A percentile compares a stretch with the other conserved stretches of the same genome.
These are phyloP conservation scores for Zoysia pacifica DNA, from an alignment of 176 grass and related monocot genomes.

Conservation along the genomic window DNA sequence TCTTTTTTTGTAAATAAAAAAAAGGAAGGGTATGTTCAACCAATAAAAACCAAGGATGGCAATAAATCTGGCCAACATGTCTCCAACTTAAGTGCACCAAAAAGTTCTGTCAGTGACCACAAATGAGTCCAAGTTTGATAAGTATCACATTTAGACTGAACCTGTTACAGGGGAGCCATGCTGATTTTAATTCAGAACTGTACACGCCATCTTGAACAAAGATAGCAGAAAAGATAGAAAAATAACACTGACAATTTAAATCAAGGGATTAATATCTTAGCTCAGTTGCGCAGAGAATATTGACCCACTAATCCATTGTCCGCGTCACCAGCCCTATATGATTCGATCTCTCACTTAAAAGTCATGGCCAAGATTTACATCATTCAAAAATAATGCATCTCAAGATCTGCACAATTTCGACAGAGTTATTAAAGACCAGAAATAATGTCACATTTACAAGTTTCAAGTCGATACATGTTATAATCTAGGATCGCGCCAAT, in stretches of 20 bases:
- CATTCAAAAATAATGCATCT: background rate
- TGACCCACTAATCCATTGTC: background rate
- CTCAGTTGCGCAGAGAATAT: background rate
- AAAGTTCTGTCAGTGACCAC: background rate
- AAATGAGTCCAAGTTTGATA: too few species aligned
- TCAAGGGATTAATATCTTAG: background rate
- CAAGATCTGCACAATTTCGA: constrained; percentile 29
- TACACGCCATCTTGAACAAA: background rate
- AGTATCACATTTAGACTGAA: too few species aligned
- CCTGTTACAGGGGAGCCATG: too few species aligned
- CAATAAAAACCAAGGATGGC: background rate
- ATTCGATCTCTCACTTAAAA: background rate
- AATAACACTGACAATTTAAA: background rate
- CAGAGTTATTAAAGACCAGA: constrained; percentile 26
- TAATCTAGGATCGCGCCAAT: background rate
- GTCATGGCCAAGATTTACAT: background rate
- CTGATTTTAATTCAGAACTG: too few species aligned
- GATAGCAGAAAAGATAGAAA: background rate
- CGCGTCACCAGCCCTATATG: background rate
- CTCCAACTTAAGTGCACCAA: too few species aligned
- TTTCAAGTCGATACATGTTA: constrained; percentile 9
- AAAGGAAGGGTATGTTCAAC: too few species aligned
- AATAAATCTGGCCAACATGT: background rate
- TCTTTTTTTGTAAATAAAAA: too few species aligned
- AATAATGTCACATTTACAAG: constrained; percentile 43